Evolutionary conservation across 495 filamentous ascomycete species (phyloP), one percentile per base, ranked within the genome.

Genomic region (Penicillium herquei): DNA sequence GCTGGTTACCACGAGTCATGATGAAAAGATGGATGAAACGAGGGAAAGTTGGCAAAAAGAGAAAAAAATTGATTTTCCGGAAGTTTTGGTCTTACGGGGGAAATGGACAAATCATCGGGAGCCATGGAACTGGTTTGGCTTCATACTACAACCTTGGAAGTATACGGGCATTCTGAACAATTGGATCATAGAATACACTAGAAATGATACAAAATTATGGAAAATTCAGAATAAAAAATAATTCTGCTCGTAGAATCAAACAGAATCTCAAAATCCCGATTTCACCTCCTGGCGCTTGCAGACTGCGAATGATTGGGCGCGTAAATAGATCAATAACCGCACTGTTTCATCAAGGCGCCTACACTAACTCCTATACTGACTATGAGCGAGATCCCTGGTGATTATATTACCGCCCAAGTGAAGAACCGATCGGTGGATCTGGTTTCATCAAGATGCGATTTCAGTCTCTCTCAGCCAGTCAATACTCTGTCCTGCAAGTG

Each of bases 1-100:
- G 84, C 80, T 97, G 92, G 68, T 97, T 97, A 59, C 92, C 92
- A 69, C 92, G 89, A 54, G 92, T 84, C 92, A 96, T 96, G 34
- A 69, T 81, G 70, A 47, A 50, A 39, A 39, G 1, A 49, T 49
- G 8, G n/a, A 49, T 11, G 41, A 26, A 26, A 26, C 21, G 21
- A 26, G 58, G 33, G 52, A 11, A 52, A 46, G 16, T 37, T 37
- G 34, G 12, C 13, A 32, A 17, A 42, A 7, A 30, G 52, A 17
- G 39, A 42, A 33, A 42, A 41, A 14, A 17, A 10, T 7, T 43
- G 33, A 26, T 35, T 35, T 37, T 37, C 34, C 9, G 34, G 34
- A 37, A 37, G 34, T 44, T 9, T 17, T 18, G 12, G 8, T 44
- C 12, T 39, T 14, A 14, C 10, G 37, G 37, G n/a, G 37, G 37